Base-by-base conservation (phyloP, 352 stramenopile genomes). In the Aphanomyces invadans region DNA sequence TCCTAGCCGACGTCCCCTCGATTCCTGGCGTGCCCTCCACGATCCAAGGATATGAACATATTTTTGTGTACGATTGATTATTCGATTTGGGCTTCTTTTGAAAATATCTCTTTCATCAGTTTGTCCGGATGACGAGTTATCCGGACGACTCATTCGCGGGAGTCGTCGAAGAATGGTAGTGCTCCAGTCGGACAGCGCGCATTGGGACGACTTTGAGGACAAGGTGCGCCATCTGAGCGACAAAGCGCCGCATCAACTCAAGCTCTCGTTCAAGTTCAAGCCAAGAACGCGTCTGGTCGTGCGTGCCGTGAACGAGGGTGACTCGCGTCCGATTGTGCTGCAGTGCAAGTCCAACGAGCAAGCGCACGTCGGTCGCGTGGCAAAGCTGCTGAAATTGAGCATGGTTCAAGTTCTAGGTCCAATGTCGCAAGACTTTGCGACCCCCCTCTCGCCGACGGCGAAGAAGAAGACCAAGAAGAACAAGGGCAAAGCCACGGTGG, bases 181-280 rank as follows among this genome's bases (percentile, higher is more conserved):
- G 44, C 19, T 52, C 4, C 44, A 52, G 44, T 25, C 44, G 44
- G 44, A 52, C 44, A 19, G 44, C 10, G 12, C 12, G 4, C 44
- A 52, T 19, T 52, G 44, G 44, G 44, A 52, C 23, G 44, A 52
- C 44, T 52, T 52, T 52, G 44, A 52, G 23, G 44, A 9, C 44
- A 52, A 52, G 44, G 44, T 52, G 44, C 44, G 44, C 44, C 9
- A 25, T 19, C 44, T 52, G 44, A 52, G 44, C 23, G 44, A 52
- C 44, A 52, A 52, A 52, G 7, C 44, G 12, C 44, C 44, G 44
- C 44, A 52, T 52, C 12, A n/a, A 23, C 44, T 52, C 9, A 52
- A 52, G 44, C 44, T 52, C 9, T 52, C 44, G 44, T 52, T 52
- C 44, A 52, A 52, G 44, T 52, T 52, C 44, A 52, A 52, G 44